Evolutionary conservation across 225 moss, liverwort and hornwort genomes (phyloP).

Genomic region (Thuidium tamariscinum): DNA sequence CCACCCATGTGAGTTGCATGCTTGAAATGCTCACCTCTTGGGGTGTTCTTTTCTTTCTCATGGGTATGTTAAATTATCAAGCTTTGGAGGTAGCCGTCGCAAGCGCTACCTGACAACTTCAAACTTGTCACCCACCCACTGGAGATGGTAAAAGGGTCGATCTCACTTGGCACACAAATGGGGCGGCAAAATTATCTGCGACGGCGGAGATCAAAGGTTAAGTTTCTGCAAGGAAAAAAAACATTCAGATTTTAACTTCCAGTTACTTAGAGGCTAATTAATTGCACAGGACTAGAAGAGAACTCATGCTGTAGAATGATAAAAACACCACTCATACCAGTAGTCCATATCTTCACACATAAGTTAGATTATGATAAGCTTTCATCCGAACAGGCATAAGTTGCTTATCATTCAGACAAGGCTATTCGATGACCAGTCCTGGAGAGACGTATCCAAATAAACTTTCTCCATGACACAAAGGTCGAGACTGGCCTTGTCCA

Average conservation of each 20-base stretch:
- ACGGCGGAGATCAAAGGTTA: not conserved
- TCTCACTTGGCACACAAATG: not conserved
- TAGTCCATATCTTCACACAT: not conserved
- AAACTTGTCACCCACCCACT: not conserved
- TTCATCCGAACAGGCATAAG: not conserved
- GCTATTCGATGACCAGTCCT: not conserved
- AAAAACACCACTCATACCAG: not conserved
- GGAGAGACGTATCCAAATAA: not conserved
- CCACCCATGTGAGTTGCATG: not conserved
- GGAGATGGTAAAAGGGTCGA: not conserved
- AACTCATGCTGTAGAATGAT: not conserved
- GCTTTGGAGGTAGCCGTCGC: not conserved
- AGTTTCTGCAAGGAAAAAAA: too few species aligned
- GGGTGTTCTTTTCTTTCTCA: not conserved
- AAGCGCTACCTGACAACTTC: not conserved
- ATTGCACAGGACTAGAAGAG: not conserved
- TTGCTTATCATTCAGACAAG: slow-evolving; percentile 1
- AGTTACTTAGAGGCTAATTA: not conserved
- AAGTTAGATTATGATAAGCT: slow-evolving; percentile 1
- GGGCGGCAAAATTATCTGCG: not conserved
- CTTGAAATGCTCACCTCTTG: not conserved
- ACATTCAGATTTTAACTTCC: not conserved
- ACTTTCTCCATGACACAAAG: not conserved
- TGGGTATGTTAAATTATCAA: not conserved
- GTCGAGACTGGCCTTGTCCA: not conserved